These are phyloP conservation scores for Russula sp. DNA, from an alignment of 768 basidiomycete species.

Conservation along the genomic window DNA sequence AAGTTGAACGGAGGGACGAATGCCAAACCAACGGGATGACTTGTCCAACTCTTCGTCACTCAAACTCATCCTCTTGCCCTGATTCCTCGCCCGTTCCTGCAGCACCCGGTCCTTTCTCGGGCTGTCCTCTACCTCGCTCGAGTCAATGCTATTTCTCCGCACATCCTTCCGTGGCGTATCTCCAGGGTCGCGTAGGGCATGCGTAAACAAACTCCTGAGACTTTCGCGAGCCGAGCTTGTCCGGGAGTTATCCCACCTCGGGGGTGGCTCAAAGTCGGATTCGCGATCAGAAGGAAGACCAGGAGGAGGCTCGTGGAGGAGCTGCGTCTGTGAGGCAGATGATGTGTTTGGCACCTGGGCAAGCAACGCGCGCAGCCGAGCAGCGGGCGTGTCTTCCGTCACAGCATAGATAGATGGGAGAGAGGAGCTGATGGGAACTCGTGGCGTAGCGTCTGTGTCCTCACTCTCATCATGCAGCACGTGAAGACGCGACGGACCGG, in stretches of 20 bases:
- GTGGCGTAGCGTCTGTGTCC: conserved; percentile 19
- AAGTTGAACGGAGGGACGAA: background rate
- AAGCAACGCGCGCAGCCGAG: conserved; percentile 19
- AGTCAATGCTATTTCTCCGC: conserved; percentile 22
- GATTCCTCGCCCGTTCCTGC: conserved; percentile 19
- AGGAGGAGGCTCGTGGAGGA: conserved; percentile 20
- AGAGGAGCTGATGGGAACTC: conserved; percentile 15
- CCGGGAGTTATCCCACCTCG: conserved; percentile 11
- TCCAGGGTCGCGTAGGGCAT: conserved; percentile 16
- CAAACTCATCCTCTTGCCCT: conserved; percentile 19
- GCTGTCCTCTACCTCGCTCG: conserved; percentile 23
- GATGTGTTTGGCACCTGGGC: conserved; percentile 16
- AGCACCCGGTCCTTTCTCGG: conserved; percentile 18
- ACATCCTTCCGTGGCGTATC: conserved; percentile 8
- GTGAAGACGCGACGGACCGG: conserved; percentile 19
- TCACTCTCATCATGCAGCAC: conserved; percentile 15
- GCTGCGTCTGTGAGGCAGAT: conserved; percentile 15
- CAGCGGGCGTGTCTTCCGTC: conserved; percentile 17
- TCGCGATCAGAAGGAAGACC: conserved; percentile 19
- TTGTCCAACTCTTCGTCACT: conserved; percentile 21
- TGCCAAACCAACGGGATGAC: conserved; percentile 14
- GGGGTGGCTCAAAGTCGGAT: conserved; percentile 21
- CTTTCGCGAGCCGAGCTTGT: conserved; percentile 16
- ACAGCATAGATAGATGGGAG: conserved; percentile 16
- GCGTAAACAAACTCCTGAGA: conserved; percentile 16